Evolutionary conservation across 23 red algal species (phyloP), one percentile per base, ranked within the genome.

Genomic region (Chondrus crispus): DNA sequence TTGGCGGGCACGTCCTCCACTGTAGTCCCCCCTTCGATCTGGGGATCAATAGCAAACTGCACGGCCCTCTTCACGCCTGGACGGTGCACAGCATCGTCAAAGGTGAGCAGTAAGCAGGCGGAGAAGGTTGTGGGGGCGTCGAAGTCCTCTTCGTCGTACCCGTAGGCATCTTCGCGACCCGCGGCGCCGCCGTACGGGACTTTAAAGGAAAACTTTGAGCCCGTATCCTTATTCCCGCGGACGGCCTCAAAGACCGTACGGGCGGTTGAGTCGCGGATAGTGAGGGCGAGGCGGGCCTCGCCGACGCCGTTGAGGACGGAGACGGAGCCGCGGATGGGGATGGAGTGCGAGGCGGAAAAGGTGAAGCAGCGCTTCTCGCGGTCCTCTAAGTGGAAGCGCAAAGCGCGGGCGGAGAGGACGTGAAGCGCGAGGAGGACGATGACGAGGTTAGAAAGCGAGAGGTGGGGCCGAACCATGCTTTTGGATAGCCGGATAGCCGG

Each of bases 381-480:
- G 28, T 91, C 88, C 10, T 82, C 16, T 20, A 91, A 22, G 47
- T 91, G 82, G 36, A 91, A 91, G 0, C 88, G 49, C 52, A 91
- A 37, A 10, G 74, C 88, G 12, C 35, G 26, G 60, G 26, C 26
- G 0, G 60, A 32, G 9, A 32, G 7, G 35, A 9, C 26, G 60
- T 32, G 35, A 32, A n/a, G 35, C 18, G 35, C 9, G 35, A 66
- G 7, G 8, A 66, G 8, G 8, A 66, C 26, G 7, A 32, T 6
- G 35, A 66, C 9, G 18, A 66, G 60, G 60, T 32, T 12, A 32
- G 60, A 6, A 1, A 32, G 60, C 26, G 6, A 66, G 18, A 66
- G 60, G 35, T 22, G 8, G 60, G 60, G 60, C 18, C 60, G 60
- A n/a, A n/a, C n/a, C n/a, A n/a, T n/a, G n/a, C n/a, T n/a, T n/a